Percentiles rank a stretch among this genome's conserved stretches.
Evolutionary conservation across 208 protist species (phyloP).

Genomic region (Histomonas meleagridis): DNA sequence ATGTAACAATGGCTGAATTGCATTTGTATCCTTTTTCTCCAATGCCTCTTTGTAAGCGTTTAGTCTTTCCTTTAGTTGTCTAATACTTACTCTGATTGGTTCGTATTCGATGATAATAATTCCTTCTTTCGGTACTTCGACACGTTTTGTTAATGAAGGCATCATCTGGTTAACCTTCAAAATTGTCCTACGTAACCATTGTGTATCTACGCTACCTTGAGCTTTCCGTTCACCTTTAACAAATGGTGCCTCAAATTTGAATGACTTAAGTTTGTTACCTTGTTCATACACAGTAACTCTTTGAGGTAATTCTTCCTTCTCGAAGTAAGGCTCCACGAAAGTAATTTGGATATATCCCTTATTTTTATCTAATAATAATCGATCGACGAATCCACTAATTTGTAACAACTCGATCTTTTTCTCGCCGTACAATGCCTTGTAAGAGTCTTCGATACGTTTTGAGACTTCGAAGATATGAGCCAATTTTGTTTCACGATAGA

Average conservation of each 20-base stretch:
- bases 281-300: neutral
- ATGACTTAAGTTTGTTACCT: neutral
- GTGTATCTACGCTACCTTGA: neutral
- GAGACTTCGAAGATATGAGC: neutral
- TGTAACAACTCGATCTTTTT: neutral
- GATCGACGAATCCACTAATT: neutral
- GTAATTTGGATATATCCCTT: constrained; percentile 31
- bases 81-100: neutral
- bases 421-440: neutral
- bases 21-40: neutral
- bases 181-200: neutral
- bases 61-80: neutral
- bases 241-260: constrained; percentile 15
- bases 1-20: constrained; percentile 5
- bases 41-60: neutral
- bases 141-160: neutral
- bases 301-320: neutral
- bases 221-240: neutral
- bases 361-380: neutral
- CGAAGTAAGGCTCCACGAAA: neutral
- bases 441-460: neutral
- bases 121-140: neutral
- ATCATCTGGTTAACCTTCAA: neutral
- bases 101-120: neutral
- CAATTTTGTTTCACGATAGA: neutral